phyloP scores from a whole-genome alignment of 1,284 basidiomycete genomes.

The Fomitopsis schrenkii region DNA sequence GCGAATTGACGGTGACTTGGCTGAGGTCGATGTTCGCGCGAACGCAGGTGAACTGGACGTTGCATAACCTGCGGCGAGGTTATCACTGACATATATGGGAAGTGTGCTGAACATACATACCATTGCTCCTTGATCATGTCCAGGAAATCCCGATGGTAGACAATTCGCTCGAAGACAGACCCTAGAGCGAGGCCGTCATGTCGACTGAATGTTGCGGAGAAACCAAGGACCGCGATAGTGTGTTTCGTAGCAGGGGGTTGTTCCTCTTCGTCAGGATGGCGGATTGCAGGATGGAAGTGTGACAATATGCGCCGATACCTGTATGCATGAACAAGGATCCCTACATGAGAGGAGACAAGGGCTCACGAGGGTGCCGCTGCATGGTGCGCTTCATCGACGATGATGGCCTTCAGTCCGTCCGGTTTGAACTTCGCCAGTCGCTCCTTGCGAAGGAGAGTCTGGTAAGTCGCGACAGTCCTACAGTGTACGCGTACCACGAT shows the following conservation, averaged over 20 bases:
- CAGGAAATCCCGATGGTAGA: constrained; percentile 91
- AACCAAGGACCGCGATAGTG: constrained; percentile 84
- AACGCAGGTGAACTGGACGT: constrained; percentile 81
- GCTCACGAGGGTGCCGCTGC: constrained; percentile 85
- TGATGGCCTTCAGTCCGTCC: constrained; percentile 69
- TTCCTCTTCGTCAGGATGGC: constrained; percentile 42
- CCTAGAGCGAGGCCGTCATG: constrained; percentile 90
- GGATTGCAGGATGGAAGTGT: constrained; percentile 65
- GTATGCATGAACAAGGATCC: background rate
- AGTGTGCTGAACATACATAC: constrained; percentile 32
- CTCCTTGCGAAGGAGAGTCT: constrained; percentile 69
- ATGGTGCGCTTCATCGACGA: constrained; percentile 95
- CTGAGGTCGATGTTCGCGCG: constrained; percentile 70
- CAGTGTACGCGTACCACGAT: background rate
- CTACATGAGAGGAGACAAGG: background rate
- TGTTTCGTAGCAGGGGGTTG: constrained; percentile 34
- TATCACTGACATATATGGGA: background rate
- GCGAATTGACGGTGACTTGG: constrained; percentile 58
- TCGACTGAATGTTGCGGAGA: constrained; percentile 92
- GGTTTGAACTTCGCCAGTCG: constrained; percentile 84
- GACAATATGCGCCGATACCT: constrained; percentile 80
- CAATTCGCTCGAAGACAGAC: constrained; percentile 87
- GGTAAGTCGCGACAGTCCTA: constrained; percentile 91
- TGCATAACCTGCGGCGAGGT: constrained; percentile 65
- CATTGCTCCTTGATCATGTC: constrained; percentile 94